These are phyloP conservation scores for Stachybotrys elegans DNA, from an alignment of 2,329 filamentous ascomycete species.

Conservation along the genomic window DNA sequence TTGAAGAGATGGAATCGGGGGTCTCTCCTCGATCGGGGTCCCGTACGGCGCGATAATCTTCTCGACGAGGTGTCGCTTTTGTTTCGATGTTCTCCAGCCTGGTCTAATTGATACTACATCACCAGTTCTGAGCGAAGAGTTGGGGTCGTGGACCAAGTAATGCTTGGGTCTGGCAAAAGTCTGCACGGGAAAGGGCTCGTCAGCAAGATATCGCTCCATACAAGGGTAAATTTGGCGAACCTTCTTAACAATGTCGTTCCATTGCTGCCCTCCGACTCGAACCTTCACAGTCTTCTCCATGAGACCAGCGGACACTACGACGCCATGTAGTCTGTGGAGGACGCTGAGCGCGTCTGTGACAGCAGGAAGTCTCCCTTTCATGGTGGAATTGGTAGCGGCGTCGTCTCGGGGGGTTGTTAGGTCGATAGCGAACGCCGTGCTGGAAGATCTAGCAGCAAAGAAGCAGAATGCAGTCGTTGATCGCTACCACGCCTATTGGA, in stretches of 20 bases:
- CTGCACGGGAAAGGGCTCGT: slow-evolving; percentile 40
- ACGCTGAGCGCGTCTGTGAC: slow-evolving; percentile 37
- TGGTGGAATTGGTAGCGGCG: no score
- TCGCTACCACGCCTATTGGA: no score
- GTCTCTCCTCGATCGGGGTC: slow-evolving; percentile 56
- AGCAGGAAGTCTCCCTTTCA: slow-evolving; percentile 21
- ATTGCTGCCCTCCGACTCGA: slow-evolving; percentile 63
- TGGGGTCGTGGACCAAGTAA: slow-evolving; percentile 74
- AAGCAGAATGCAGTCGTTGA: no score
- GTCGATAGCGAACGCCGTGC: no score
- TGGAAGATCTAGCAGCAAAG: no score
- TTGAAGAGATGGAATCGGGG: slow-evolving; percentile 59
- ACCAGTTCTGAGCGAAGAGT: slow-evolving; percentile 65
- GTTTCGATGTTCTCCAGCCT: slow-evolving; percentile 59
- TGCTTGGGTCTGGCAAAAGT: slow-evolving; percentile 56
- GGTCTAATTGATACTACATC: slow-evolving; percentile 69
- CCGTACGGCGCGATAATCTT: slow-evolving; percentile 68
- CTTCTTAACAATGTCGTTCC: slow-evolving; percentile 70
- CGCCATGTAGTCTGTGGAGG: slow-evolving; percentile 53
- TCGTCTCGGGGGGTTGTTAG: no score
- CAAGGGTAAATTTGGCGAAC: slow-evolving; percentile 32
- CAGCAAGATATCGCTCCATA: not conserved
- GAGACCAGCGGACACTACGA: slow-evolving; percentile 72
- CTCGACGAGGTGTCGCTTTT: slow-evolving; percentile 70
- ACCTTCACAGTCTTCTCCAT: slow-evolving; percentile 80